phyloP scores from a whole-genome alignment of 208 protist species.

The Trypanosoma scelopori region DNA sequence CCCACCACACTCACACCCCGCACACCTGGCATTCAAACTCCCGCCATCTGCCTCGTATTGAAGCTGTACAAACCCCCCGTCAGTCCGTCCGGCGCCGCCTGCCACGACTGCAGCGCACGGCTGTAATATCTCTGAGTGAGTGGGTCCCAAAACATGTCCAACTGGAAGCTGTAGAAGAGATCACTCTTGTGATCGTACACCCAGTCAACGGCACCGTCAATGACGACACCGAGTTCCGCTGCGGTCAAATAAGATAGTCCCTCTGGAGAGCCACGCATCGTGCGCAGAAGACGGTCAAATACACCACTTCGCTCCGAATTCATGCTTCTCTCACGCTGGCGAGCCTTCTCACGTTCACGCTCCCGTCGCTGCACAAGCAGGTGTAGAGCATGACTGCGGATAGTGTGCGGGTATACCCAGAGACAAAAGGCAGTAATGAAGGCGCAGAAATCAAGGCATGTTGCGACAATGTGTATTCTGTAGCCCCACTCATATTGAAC shows the following conservation, averaged over 20 bases:
- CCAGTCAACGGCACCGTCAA: conserved; percentile 74
- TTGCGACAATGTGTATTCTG: conserved; percentile 48
- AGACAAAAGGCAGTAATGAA: conserved; percentile 55
- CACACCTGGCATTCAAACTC: not conserved
- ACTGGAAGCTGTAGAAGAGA: conserved; percentile 77
- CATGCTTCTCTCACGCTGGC: too few relatives aligned
- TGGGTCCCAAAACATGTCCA: conserved; percentile 84
- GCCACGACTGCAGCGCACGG: conserved; percentile 61
- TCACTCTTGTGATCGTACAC: conserved; percentile 82
- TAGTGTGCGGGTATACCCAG: conserved; percentile 47
- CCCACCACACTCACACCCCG: not conserved
- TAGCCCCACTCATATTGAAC: conserved; percentile 56
- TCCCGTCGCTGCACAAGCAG: conserved; percentile 35
- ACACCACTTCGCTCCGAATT: not conserved
- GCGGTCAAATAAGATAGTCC: conserved; percentile 63
- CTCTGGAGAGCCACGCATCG: conserved; percentile 23
- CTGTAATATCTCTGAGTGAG: conserved; percentile 74
- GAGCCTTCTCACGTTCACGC: conserved; percentile 14
- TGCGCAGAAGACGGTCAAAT: conserved; percentile 32
- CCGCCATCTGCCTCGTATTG: not conserved
- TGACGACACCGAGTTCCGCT: conserved; percentile 61
- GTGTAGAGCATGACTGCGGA: conserved; percentile 28
- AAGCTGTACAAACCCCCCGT: conserved; percentile 11
- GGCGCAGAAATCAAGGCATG: conserved; percentile 43
- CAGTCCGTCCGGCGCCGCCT: conserved; percentile 46